Conservation (phyloP, 176 grass and related monocot genomes). For the maize (Zea mays) region Zm-B73-REFERENCE-NAM-5.0 NC_050100.1:62405001-62405500, state of each 20-base stretch:
- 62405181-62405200: conserved; percentile 81
- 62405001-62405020: conserved; percentile 78
- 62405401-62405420: conserved; percentile 80
- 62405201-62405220: conserved; percentile 83
- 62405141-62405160: conserved; percentile 53
- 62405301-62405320: conserved; percentile 77
- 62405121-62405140: conserved; percentile 65
- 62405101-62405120: conserved; percentile 71
- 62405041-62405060: conserved; percentile 67
- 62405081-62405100: conserved; percentile 51
- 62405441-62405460: conserved; percentile 69
- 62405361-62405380: conserved; percentile 88
- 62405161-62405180: conserved; percentile 74
- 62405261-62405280: conserved; percentile 62
- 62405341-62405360: conserved; percentile 79
- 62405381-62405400: conserved; percentile 72
- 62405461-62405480: conserved; percentile 87
- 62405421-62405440: conserved; percentile 69
- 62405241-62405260: conserved; percentile 66
- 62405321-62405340: conserved; percentile 80
- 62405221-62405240: conserved; percentile 66
- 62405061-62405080: conserved; percentile 63
- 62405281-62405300: conserved; percentile 89
- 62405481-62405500: conserved; percentile 71
- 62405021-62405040: conserved; percentile 74